Base-by-base conservation (phyloP, 345 rosid genomes). In the Streptanthus diversifolius region DNA sequence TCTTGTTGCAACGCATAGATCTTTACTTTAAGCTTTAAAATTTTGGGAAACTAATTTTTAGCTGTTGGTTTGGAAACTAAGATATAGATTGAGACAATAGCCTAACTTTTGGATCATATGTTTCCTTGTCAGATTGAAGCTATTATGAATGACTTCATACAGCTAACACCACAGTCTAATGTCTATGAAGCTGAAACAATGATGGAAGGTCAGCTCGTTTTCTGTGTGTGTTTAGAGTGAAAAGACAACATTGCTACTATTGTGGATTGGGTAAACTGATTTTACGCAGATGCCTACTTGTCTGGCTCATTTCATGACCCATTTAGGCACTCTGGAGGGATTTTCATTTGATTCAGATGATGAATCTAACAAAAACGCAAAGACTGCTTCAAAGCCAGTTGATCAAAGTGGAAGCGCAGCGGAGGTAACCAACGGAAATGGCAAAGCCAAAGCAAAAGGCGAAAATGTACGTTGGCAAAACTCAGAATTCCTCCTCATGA, bases 131-230 rank as follows among this genome's bases (percentile, higher is more conserved):
- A 88, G 97, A 81, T 91, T 55, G 96, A 95, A 82, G 95, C 97
- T 62, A 90, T 91, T 70, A 90, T 91, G 93, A 81, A 88, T 77
- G 96, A 95, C 79, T 91, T 88, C 79, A 86, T 95, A 76, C 96
- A 91, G 84, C 84, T 91, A 63, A 91, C 82, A 73, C 91, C 97
- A 33, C 87, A 83, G 53, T 88, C 95, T 13, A 90, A 91, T 76
- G 92, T 90, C 72, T 85, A 76, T 14, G 95, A 88, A 83, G 85
- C 93, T 24, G 97, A 91, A 81, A 95, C 97, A 44, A 90, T 91
- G 96, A 85, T 91, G 75, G 99, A 95, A 90, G 97, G 97, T 91
- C 17, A 25, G 75, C 32, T 59, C 29, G 32, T 53, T 62, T 56
- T 41, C 21, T 32, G 24, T 44, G 27, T 44, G 33, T 22, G 18